phyloP scores from a whole-genome alignment of 2,329 filamentous ascomycete species.

The Ramularia endophylla region DNA sequence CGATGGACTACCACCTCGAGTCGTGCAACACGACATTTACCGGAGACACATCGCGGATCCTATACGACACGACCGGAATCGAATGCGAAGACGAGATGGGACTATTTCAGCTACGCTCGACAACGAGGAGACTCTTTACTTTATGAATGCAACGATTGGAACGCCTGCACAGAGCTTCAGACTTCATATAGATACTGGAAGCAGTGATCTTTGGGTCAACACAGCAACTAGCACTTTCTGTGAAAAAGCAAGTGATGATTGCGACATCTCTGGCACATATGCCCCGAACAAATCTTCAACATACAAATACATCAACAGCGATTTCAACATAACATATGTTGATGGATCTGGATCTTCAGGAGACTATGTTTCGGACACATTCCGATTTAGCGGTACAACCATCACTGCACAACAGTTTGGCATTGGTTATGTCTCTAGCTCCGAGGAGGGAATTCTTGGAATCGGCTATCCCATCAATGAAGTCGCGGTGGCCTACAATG shows the following conservation, averaged over 20 bases:
- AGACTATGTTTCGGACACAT: constrained; percentile 72
- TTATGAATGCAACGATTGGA: constrained; percentile 52
- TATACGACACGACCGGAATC: constrained; percentile 42
- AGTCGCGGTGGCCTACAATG: constrained; percentile 58
- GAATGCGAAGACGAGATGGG: constrained; percentile 35
- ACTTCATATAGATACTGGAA: constrained; percentile 57
- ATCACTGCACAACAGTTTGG: constrained; percentile 63
- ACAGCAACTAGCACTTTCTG: constrained; percentile 58
- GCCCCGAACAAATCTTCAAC: constrained; percentile 66
- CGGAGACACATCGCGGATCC: constrained; percentile 43
- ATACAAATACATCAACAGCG: constrained; percentile 64
- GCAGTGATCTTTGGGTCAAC: constrained; percentile 63
- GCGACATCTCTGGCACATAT: constrained; percentile 61
- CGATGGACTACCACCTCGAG: constrained; percentile 34
- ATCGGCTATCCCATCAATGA: constrained; percentile 80
- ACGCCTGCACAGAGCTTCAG: constrained; percentile 51
- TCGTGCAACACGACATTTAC: constrained; percentile 47
- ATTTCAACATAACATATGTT: constrained; percentile 84
- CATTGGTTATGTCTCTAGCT: constrained; percentile 59
- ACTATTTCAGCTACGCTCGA: constrained; percentile 46
- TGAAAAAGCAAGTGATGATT: constrained; percentile 42
- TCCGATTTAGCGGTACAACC: constrained; percentile 53
- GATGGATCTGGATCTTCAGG: constrained; percentile 72
- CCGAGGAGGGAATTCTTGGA: constrained; percentile 68
- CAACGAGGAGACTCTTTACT: constrained; percentile 56